phyloP scores from a whole-genome alignment of 371 early-diverging fungal genomes.

The Mortierella sp. region DNA sequence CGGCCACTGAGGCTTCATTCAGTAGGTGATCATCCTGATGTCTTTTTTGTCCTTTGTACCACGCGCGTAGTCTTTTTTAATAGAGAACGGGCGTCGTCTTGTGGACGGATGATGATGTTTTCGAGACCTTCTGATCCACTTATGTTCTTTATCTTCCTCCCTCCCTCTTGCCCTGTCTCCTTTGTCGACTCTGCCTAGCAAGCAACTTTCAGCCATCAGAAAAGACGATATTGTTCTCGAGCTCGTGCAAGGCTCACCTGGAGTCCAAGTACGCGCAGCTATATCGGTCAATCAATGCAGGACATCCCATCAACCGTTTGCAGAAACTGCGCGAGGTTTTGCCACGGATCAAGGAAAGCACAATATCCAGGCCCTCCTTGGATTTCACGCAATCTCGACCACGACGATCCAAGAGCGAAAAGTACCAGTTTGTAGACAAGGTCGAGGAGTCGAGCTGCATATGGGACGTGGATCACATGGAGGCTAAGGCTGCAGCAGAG shows the following conservation, averaged over 20 bases:
- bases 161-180: no score
- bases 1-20: slow-evolving; percentile 12
- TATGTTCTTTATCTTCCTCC: neutral
- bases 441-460: slow-evolving; percentile 50
- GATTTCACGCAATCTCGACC: slow-evolving; percentile 17
- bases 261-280: slow-evolving; percentile 38
- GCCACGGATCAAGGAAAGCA: slow-evolving; percentile 26
- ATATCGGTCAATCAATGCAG: slow-evolving; percentile 38
- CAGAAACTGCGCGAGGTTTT: slow-evolving; percentile 26
- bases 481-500: slow-evolving; percentile 12
- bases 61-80: no score
- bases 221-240: slow-evolving; percentile 42
- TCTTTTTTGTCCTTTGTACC: no score
- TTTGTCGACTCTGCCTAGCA: no score
- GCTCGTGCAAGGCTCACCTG: slow-evolving; percentile 30
- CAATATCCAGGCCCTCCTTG: slow-evolving; percentile 21
- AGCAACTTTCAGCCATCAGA: slow-evolving; percentile 42
- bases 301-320: slow-evolving; percentile 40
- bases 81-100: no score
- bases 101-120: no score
- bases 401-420: slow-evolving; percentile 31
- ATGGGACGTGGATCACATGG: slow-evolving; percentile 53
- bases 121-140: no score
- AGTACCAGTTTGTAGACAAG: slow-evolving; percentile 50
- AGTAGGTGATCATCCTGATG: slow-evolving; percentile 15